These are phyloP conservation scores for Glycine tomentella DNA, from an alignment of 306 rosid genomes.

Conservation along the genomic window DNA sequence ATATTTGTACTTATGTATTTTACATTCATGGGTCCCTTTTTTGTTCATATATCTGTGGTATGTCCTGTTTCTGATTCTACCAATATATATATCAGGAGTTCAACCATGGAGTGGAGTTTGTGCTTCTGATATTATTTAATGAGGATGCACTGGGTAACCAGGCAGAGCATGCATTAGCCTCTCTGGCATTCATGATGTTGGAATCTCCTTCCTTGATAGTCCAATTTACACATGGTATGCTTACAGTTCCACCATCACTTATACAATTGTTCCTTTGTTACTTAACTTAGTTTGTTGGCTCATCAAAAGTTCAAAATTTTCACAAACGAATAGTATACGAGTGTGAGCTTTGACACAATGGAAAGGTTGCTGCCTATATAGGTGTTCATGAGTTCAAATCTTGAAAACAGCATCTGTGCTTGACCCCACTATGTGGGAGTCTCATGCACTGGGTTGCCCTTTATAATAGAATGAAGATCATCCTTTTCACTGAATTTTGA, in stretches of 20 bases:
- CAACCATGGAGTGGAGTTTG: slow-evolving; percentile 82
- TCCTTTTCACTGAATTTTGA: slow-evolving; percentile 6
- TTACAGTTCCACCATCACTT: slow-evolving; percentile 29
- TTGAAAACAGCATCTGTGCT: neutral
- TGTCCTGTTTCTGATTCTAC: slow-evolving; percentile 25
- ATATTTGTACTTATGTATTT: slow-evolving; percentile 15
- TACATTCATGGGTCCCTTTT: slow-evolving; percentile 14
- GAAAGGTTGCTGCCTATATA: neutral
- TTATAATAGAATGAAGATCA: neutral
- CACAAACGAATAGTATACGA: slow-evolving; percentile 8
- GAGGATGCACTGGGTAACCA: slow-evolving; percentile 51
- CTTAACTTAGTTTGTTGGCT: slow-evolving; percentile 30
- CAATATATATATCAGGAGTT: slow-evolving; percentile 63
- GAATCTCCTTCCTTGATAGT: slow-evolving; percentile 84
- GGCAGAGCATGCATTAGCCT: slow-evolving; percentile 65
- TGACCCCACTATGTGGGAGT: neutral
- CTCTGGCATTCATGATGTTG: slow-evolving; percentile 57
- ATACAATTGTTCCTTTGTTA: slow-evolving; percentile 38
- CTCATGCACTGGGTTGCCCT: neutral
- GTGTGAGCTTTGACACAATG: neutral
- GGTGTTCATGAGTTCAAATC: neutral
- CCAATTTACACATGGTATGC: slow-evolving; percentile 81
- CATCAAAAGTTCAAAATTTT: slow-evolving; percentile 20
- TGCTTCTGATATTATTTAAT: slow-evolving; percentile 76
- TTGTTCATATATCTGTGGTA: neutral